Conservation (phyloP, 1,284 basidiomycete species). For the Cryptococcus neoformans region DNA sequence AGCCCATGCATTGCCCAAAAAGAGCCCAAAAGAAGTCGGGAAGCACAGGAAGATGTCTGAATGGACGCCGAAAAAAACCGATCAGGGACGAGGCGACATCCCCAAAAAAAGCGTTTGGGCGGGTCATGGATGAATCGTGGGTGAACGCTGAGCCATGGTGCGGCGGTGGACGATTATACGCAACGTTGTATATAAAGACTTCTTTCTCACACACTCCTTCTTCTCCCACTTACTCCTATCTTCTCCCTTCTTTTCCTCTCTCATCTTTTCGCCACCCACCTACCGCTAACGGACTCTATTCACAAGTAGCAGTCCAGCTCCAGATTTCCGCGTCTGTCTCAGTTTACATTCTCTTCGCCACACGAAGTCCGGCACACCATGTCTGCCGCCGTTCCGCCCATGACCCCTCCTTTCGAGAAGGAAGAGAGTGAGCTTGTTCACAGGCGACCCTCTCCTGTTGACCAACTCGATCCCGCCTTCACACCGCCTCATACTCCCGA, state of each 20-base stretch:
- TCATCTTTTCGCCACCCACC: no score
- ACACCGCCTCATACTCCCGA: conserved; percentile 27
- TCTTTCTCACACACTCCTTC: not conserved
- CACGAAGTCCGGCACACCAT: not conserved
- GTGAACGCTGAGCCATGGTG: no score
- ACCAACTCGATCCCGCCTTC: conserved; percentile 26
- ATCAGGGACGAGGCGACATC: not conserved
- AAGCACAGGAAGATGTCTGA: not conserved
- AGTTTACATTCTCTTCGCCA: not conserved
- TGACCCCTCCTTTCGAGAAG: conserved; percentile 16
- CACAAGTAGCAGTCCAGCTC: no score
- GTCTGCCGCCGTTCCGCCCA: conserved; percentile 1
- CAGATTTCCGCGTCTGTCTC: no score
- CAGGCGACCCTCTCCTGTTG: conserved; percentile 16
- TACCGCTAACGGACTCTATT: no score
- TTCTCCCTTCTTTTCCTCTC: no score
- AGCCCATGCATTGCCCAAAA: no score
- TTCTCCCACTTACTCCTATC: not conserved
- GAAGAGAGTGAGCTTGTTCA: conserved; percentile 7
- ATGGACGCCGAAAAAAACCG: not conserved
- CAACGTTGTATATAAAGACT: not conserved
- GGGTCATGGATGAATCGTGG: not conserved
- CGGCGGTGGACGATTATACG: not conserved
- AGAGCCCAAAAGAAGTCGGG: not conserved
- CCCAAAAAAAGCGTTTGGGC: not conserved